These are phyloP conservation scores for Henningerozyma blattae DNA, from an alignment of 805 yeast genomes.

Conservation along the genomic window DNA sequence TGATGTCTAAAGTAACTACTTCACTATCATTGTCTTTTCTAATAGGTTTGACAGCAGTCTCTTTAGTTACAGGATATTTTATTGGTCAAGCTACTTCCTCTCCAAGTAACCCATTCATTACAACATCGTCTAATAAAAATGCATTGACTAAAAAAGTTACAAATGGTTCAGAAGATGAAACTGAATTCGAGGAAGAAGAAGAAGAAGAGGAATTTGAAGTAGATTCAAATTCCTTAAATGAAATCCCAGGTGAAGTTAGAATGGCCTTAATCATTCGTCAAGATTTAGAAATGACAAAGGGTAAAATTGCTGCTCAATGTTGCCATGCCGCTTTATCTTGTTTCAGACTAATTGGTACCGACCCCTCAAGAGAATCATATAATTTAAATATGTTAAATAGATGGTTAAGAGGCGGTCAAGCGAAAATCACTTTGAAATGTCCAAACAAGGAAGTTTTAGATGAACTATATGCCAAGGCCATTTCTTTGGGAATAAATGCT, in stretches of 20 bases:
- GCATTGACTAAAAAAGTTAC: neutral
- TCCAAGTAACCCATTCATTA: conserved; percentile 2
- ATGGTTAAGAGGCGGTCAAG: conserved; percentile 85
- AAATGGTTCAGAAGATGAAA: neutral
- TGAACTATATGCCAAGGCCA: conserved; percentile 66
- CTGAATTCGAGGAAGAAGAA: conserved; percentile 27
- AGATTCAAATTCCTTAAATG: conserved; percentile 48
- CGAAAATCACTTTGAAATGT: conserved; percentile 79
- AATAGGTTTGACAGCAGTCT: conserved; percentile 13
- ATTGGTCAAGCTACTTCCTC: conserved; percentile 17
- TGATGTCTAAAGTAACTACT: conserved; percentile 6
- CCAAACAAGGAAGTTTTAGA: conserved; percentile 60
- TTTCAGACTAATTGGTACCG: conserved; percentile 53
- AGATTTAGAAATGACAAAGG: conserved; percentile 86
- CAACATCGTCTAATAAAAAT: neutral
- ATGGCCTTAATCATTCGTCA: conserved; percentile 84
- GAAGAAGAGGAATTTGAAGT: conserved; percentile 46
- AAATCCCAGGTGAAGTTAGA: conserved; percentile 65
- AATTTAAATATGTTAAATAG: conserved; percentile 53
- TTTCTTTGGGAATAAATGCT: conserved; percentile 66
- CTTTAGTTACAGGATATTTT: conserved; percentile 21
- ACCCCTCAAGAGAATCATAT: conserved; percentile 34
- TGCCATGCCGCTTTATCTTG: conserved; percentile 94
- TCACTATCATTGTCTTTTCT: too few relatives aligned
- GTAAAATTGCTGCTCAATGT: conserved; percentile 96